Evolutionary conservation across 75 land plant species (phyloP).

Genomic region (Chamaecyparis obtusa): DNA sequence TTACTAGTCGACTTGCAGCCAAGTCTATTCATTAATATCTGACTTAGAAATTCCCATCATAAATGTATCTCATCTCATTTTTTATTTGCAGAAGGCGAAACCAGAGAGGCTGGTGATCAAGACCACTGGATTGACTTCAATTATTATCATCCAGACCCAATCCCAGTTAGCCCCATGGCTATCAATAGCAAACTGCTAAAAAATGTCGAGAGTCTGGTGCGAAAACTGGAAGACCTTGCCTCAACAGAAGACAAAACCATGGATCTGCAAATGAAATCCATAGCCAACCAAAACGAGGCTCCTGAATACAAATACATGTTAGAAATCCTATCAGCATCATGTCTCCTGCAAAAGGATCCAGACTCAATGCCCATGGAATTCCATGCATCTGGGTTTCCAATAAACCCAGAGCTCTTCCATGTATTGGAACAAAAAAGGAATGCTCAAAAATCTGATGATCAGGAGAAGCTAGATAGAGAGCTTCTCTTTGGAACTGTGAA

Average conservation of each 20-base stretch:
- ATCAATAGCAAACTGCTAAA: conserved; percentile 36
- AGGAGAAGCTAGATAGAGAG: conserved; percentile 40
- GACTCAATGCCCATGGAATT: conserved; percentile 25
- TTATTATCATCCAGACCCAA: not conserved
- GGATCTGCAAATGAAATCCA: conserved; percentile 28
- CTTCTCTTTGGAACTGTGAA: conserved; percentile 81
- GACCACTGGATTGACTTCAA: conserved; percentile 4
- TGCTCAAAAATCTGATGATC: not conserved
- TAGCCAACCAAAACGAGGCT: conserved; percentile 21
- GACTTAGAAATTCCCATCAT: not conserved
- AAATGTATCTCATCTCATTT: not conserved
- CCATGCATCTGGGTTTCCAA: conserved; percentile 44
- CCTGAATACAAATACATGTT: conserved; percentile 55
- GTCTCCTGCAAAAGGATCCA: conserved; percentile 42
- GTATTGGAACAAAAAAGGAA: conserved; percentile 58
- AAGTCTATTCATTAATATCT: not conserved
- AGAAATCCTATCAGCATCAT: conserved; percentile 63
- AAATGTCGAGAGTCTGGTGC: conserved; percentile 38
- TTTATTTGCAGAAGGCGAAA: conserved; percentile 6
- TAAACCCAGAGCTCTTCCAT: conserved; percentile 63
- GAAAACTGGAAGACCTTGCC: conserved; percentile 40
- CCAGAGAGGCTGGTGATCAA: not conserved
- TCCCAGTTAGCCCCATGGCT: not conserved
- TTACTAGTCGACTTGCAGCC: not conserved
- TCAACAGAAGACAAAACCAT: conserved; percentile 30